phyloP scores from a whole-genome alignment of 106 monocot genomes.

The Narthecium ossifragum region DNA sequence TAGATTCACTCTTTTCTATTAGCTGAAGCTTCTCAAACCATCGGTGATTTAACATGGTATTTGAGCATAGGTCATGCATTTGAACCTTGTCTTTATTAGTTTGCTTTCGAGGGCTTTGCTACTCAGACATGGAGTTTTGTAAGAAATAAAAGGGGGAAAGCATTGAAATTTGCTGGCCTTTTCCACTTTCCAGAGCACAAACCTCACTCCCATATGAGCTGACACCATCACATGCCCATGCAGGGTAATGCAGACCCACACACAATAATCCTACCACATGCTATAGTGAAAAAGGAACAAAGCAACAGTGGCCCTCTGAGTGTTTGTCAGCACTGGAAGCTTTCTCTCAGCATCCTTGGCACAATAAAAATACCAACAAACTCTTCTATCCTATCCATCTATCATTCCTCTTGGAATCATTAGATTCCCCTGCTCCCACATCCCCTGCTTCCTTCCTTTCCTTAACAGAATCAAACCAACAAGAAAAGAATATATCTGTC shows the following conservation, averaged over 20 bases:
- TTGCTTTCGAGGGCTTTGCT: not conserved
- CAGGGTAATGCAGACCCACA: too few relatives aligned
- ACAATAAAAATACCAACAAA: not conserved
- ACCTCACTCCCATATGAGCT: slow-evolving; percentile 11
- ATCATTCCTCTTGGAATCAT: slow-evolving; percentile 7
- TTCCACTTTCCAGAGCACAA: not conserved
- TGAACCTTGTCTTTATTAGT: not conserved
- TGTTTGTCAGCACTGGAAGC: not conserved
- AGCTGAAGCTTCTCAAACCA: not conserved
- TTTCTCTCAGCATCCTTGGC: not conserved
- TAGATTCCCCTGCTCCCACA: not conserved
- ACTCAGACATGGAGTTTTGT: not conserved
- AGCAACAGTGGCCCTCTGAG: slow-evolving; percentile 5
- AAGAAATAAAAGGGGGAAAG: slow-evolving; percentile 21
- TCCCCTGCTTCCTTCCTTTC: not conserved
- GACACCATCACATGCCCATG: slow-evolving; percentile 40
- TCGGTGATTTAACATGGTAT: not conserved
- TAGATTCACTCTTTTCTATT: too few relatives aligned
- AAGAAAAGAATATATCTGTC: not conserved
- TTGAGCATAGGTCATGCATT: not conserved
- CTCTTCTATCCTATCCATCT: not conserved
- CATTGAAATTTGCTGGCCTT: slow-evolving; percentile 5
- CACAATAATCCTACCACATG: slow-evolving; percentile 10
- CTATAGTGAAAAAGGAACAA: slow-evolving; percentile 9
- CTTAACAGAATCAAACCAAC: not conserved